Evolutionary conservation across 768 basidiomycete species (phyloP), one percentile per base, ranked within the genome.

Genomic region (Russula sp.): DNA sequence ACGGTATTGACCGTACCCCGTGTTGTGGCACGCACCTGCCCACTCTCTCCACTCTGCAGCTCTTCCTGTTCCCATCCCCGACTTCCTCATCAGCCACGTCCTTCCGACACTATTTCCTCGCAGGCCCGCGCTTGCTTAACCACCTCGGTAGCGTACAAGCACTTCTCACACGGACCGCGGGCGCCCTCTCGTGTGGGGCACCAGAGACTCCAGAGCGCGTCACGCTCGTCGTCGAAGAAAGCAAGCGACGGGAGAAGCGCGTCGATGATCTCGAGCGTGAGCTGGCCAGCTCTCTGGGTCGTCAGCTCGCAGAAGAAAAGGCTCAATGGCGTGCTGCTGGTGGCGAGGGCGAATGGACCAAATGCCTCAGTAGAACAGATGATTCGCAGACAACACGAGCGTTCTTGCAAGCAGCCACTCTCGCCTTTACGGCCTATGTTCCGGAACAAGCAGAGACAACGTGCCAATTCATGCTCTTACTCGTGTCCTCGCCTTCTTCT

Each of bases 1-100:
- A 93, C 57, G 86, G 85, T 14, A 78, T 93, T 5, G 93, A 94
- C 73, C 81, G 87, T 48, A 90, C 87, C 72, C 88, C 88, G 85
- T 92, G 92, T 74, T 90, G 89, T 61, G 89, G 90, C 13, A 92
- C 93, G 18, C 94, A 97, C 73, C 80, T 88, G 59, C 89, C 92
- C 7, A 85, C 84, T 58, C 80, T 94, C 55, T 80, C 87, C 66
- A 85, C 87, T 69, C 80, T 90, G 34, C 84, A 90, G 69, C 76
- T 91, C 57, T 87, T 90, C 77, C 74, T 91, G 50, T 73, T 88
- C 49, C 85, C 89, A 26, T 80, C 84, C 1, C 77, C 89, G 30
- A 78, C 87, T 44, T 82, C 87, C 11, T 81, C 86, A 9, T 77
- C 78, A 18, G 80, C 84, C 2, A 81, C 84, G 0, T 86, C 87